phyloP scores from a whole-genome alignment of 2,329 filamentous ascomycete species.

The Plenodomus biglobosus region DNA sequence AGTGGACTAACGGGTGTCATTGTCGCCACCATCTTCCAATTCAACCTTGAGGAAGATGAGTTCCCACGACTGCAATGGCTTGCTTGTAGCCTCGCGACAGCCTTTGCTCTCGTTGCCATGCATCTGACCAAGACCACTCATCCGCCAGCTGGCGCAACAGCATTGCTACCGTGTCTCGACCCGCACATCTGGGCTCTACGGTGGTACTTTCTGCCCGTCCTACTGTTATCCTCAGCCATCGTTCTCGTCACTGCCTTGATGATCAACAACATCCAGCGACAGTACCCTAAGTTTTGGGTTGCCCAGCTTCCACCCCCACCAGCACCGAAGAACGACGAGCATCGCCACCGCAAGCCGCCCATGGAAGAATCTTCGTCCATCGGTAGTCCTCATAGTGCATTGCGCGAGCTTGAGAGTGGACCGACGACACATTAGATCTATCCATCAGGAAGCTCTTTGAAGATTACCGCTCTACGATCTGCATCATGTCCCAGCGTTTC shows the following conservation, averaged over 20 bases:
- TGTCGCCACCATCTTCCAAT: slow-evolving; percentile 48
- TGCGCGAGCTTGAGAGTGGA: slow-evolving; percentile 23
- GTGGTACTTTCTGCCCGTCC: slow-evolving; percentile 49
- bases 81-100: slow-evolving; percentile 47
- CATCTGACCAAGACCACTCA: slow-evolving; percentile 51
- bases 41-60: slow-evolving; percentile 32
- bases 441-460: background rate
- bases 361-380: slow-evolving; percentile 12
- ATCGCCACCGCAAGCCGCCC: slow-evolving; percentile 4
- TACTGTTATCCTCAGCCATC: slow-evolving; percentile 45
- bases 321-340: slow-evolving; percentile 14
- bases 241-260: slow-evolving; percentile 46
- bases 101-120: slow-evolving; percentile 50
- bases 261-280: slow-evolving; percentile 50
- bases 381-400: slow-evolving; percentile 13
- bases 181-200: slow-evolving; percentile 43
- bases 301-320: slow-evolving; percentile 34
- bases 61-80: slow-evolving; percentile 46
- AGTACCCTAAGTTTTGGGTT: slow-evolving; percentile 53
- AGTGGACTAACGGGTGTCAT: slow-evolving; percentile 49
- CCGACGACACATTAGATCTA: background rate
- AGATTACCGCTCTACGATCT: background rate
- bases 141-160: slow-evolving; percentile 52
- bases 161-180: slow-evolving; percentile 48
- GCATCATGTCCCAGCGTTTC: background rate